Evolutionary conservation across 176 grass and related monocot genomes (phyloP).

Genomic region (Panicum miliaceum): DNA sequence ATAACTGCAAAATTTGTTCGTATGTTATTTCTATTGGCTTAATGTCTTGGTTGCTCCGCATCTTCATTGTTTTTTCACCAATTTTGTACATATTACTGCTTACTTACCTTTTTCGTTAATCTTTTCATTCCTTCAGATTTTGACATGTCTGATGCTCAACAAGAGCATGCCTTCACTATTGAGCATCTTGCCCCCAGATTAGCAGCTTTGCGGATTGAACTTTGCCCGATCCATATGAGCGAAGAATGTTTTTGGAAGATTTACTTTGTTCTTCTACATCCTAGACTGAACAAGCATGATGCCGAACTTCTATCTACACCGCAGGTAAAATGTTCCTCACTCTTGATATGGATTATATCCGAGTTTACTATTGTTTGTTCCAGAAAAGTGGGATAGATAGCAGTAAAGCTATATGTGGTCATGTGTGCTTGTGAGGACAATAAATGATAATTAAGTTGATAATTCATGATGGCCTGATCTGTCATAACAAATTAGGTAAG

Average conservation of each 20-base stretch:
- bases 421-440: not conserved
- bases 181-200: slow-evolving; percentile 78
- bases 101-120: slow-evolving; percentile 31
- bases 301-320: slow-evolving; percentile 87
- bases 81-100: not conserved
- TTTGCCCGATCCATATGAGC: slow-evolving; percentile 86
- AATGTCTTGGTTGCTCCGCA: not conserved
- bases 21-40: not conserved
- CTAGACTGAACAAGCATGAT: slow-evolving; percentile 82
- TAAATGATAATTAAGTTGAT: not conserved
- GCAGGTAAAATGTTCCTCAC: slow-evolving; percentile 57
- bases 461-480: not conserved
- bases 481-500: slow-evolving; percentile 2
- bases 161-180: slow-evolving; percentile 79
- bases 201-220: slow-evolving; percentile 84
- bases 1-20: not conserved
- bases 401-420: not conserved
- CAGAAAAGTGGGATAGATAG: not conserved
- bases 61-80: not conserved
- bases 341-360: not conserved
- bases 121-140: slow-evolving; percentile 63
- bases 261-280: slow-evolving; percentile 98
- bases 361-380: not conserved
- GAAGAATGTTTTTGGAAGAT: slow-evolving; percentile 97
- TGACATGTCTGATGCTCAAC: slow-evolving; percentile 90